Evolutionary conservation across 805 yeast species (phyloP), one percentile per base, ranked within the genome.

Genomic region (Pichia thaimueangensis): DNA sequence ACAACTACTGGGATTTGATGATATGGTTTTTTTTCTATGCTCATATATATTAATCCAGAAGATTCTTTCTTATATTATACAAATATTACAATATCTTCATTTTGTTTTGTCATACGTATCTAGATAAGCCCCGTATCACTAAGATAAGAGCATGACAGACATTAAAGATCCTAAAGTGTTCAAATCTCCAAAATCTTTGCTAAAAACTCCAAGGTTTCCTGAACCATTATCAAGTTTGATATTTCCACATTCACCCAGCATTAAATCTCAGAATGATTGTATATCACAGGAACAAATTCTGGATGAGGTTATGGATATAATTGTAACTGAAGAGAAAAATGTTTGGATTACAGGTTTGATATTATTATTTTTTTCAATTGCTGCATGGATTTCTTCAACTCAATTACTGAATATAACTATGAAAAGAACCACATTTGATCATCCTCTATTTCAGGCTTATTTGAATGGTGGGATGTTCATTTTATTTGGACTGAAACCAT

Each of bases 321-420:
- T 60, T 46, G 56, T 49, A 17, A 40, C 52, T 10, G 59, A 67
- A 34, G 79, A 75, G 45, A 56, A 62, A 19, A 54, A 49, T 35
- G 68, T 68, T 45, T 75, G 69, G 64, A 48, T 57, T n/a, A 57
- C 63, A 17, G 81, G 81, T 2, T 52, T 71, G 5, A 27, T 66
- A 8, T 57, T 71, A 28, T 57, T 75, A 27, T 52, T 67, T 9
- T 38, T 71, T 4, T 70, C 73, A 1, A 63, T 75, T 8, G 42
- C 59, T 8, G 63, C 74, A 1, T 74, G 80, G 78, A 65, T 75
- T 29, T 41, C 65, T 3, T 75, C 78, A 0, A 59, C 71, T 16
- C 78, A 74, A 47, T 46, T 74, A 47, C 71, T 71, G 35, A 75
- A 73, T 47, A 53, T 61, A 5, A 70, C 73, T n/a, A 56, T 74